Evolutionary conservation across 2,329 filamentous ascomycete genomes (phyloP), one percentile per base, ranked within the genome.

Genomic region (Colletotrichum incanum): DNA sequence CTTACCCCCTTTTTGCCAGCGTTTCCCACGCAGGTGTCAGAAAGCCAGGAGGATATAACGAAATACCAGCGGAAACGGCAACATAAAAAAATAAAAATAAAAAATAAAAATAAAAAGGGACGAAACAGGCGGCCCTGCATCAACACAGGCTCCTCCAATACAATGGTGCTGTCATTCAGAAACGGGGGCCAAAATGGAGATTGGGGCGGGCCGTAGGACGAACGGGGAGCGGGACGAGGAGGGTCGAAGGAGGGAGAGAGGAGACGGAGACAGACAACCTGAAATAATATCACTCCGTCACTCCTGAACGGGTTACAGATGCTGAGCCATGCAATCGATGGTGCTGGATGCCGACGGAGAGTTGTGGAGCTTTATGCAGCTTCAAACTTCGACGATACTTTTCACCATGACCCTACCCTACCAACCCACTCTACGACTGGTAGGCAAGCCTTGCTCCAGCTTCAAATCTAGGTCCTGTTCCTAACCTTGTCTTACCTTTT

Each of bases 171-270:
- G 59, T 70, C 54, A 49, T 72, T 43, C 65, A 65, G 54, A 72
- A 65, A 65, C 65, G 70, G 66, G 62, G 65, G 23, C 26, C 26
- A 55, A 60, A 49, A 72, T 70, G 59, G 69, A 65, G 43, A 70
- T 43, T 55, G 54, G 70, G 65, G 60, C 60, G 45, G 70, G 39
- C 59, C 70, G 70, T 69, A 59, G 65, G 52, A 72, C 52, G 43
- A 59, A 62, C 28, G 31, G 31, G 18, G 26, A 67, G 55, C 67
- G 67, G 68, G 52, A 68, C 69, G 52, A 68, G 59, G 47, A 64
- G 59, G 31, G 45, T 34, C 41, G 45, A 8, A 39, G 31, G 43
- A 49, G 54, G 65, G 50, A 55, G 59, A 61, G 55, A 50, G 47
- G n/a, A 50, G 26, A 52, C 5, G 49, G 63, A 71, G 68, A 63